These are phyloP conservation scores for Carex littledalei DNA, from an alignment of 176 grass and related monocot genomes.

Conservation along the genomic window DNA sequence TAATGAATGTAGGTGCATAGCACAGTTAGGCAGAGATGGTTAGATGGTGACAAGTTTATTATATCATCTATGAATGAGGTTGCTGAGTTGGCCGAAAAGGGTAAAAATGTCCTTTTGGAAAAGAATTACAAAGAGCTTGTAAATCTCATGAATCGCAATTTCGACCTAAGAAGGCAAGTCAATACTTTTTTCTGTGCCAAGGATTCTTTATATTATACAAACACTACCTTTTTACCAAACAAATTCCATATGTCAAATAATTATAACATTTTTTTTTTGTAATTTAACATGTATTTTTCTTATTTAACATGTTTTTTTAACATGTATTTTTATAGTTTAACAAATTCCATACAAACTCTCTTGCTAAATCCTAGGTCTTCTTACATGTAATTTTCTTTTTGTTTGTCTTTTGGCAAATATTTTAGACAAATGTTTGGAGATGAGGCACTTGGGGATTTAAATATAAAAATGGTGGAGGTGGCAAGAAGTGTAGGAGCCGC, in stretches of 20 bases:
- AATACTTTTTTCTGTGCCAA: neutral
- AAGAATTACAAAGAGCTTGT: slow-evolving; percentile 41
- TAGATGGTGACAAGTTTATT: slow-evolving; percentile 53
- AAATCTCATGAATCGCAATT: slow-evolving; percentile 63
- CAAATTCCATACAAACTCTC: no score
- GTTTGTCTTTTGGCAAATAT: neutral
- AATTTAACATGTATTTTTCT: no score
- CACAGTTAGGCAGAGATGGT: slow-evolving; percentile 71
- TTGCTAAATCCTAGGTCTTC: neutral
- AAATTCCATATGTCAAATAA: neutral
- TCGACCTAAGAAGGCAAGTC: slow-evolving; percentile 54
- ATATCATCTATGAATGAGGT: slow-evolving; percentile 71
- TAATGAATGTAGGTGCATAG: slow-evolving; percentile 55
- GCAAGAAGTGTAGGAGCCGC: slow-evolving; percentile 51
- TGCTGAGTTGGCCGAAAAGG: slow-evolving; percentile 45
- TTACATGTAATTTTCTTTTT: neutral
- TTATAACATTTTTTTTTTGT: neutral
- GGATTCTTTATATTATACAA: neutral
- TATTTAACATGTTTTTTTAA: no score
- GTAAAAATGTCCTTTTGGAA: slow-evolving; percentile 37
- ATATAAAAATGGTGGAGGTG: slow-evolving; percentile 78
- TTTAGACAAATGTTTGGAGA: slow-evolving; percentile 86
- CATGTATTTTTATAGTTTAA: no score
- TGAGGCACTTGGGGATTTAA: slow-evolving; percentile 49
- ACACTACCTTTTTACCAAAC: neutral